Evolutionary conservation across 1,139 yeast species (phyloP).

Genomic region (Geotrichum fermentans): DNA sequence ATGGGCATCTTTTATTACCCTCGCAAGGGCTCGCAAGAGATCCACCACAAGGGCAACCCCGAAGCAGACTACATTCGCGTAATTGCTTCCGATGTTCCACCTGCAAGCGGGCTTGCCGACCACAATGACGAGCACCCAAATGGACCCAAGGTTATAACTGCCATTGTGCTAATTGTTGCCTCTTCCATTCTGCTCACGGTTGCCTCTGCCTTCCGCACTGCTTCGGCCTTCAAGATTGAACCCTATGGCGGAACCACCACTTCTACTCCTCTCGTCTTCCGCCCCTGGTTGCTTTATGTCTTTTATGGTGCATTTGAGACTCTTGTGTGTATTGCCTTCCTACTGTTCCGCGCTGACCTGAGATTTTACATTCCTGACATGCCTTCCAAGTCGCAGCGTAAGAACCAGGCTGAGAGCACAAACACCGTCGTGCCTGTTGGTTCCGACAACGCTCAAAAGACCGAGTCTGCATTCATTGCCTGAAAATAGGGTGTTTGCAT

Average conservation of each 20-base stretch:
- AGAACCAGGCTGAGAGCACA: background rate
- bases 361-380: constrained; percentile 73
- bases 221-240: constrained; percentile 46
- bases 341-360: constrained; percentile 63
- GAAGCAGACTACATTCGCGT: constrained; percentile 44
- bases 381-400: background rate
- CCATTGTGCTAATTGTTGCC: constrained; percentile 45
- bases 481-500: too few relatives aligned
- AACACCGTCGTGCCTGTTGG: constrained; percentile 5
- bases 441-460: constrained; percentile 7
- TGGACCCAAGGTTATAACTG: constrained; percentile 45
- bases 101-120: constrained; percentile 38
- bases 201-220: constrained; percentile 55
- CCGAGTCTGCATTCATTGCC: constrained; percentile 11
- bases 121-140: constrained; percentile 35
- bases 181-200: constrained; percentile 53
- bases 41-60: constrained; percentile 44
- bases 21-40: constrained; percentile 27
- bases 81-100: constrained; percentile 41
- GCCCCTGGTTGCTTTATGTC: constrained; percentile 60
- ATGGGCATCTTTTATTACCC: constrained; percentile 46
- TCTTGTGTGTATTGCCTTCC: constrained; percentile 49
- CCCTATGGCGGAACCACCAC: constrained; percentile 32
- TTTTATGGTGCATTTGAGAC: constrained; percentile 64
- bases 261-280: constrained; percentile 42